A percentile compares a stretch with the other conserved stretches of the same genome.
These are phyloP conservation scores for Salix dunnii DNA, from an alignment of 345 rosid species.

Conservation along the genomic window DNA sequence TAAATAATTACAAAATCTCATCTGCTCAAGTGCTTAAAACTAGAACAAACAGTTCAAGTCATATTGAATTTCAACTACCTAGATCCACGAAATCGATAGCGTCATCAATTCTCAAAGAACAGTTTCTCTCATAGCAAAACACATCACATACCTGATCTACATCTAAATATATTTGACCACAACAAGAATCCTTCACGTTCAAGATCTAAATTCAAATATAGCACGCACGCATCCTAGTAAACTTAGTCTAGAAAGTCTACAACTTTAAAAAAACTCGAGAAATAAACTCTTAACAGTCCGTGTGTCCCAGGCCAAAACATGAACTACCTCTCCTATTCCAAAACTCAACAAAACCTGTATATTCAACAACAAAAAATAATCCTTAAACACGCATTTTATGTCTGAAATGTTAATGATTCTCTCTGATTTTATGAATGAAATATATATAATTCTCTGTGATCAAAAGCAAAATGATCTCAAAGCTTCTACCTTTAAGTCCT, in stretches of 20 bases:
- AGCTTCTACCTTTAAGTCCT: background rate
- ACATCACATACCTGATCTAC: conserved; percentile 7
- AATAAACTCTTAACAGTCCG: background rate
- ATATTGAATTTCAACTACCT: background rate
- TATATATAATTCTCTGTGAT: background rate
- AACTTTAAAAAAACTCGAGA: background rate
- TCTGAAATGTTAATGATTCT: background rate
- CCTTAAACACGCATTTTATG: background rate
- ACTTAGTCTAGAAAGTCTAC: background rate
- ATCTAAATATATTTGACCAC: too few relatives aligned
- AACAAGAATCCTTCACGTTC: background rate
- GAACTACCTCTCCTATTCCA: background rate
- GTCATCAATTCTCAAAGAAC: background rate
- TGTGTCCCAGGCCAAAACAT: background rate
- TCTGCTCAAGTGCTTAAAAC: background rate
- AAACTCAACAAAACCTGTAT: background rate
- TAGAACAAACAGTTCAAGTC: background rate
- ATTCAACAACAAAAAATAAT: background rate
- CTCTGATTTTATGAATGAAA: too few relatives aligned
- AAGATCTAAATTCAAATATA: background rate
- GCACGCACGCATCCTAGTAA: background rate
- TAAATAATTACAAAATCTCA: background rate
- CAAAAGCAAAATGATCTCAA: conserved; percentile 4
- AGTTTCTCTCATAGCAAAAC: background rate
- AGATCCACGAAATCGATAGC: background rate